Percentiles rank a stretch among this genome's conserved stretches.
Conservation (phyloP, 768 basidiomycete species). For the Exsudoporus frostii region DNA sequence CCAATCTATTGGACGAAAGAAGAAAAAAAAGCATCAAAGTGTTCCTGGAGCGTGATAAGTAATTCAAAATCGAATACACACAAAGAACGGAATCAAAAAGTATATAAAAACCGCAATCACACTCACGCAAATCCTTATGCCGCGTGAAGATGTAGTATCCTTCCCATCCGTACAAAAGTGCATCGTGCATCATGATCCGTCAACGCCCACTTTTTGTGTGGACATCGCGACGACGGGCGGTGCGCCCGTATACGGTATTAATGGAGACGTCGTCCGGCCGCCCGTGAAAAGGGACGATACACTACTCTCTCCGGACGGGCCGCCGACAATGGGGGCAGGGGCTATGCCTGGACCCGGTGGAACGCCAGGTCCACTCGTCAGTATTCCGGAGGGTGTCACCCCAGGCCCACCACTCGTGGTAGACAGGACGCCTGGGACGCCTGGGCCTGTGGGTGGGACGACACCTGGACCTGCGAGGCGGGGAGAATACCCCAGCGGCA, state of each 20-base stretch:
- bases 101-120: background rate
- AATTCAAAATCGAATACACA: background rate
- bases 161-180: background rate
- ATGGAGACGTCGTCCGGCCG: conserved; percentile 22
- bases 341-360: conserved; percentile 29
- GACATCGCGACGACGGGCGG: conserved; percentile 4
- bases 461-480: conserved; percentile 31
- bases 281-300: conserved; percentile 9
- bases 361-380: conserved; percentile 30
- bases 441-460: conserved; percentile 26
- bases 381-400: conserved; percentile 23
- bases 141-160: background rate
- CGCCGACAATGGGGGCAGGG: conserved; percentile 14
- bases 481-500: conserved; percentile 27
- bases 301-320: conserved; percentile 8
- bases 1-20: conserved; percentile 2
- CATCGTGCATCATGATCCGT: conserved; percentile 17
- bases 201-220: conserved; percentile 19
- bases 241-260: conserved; percentile 19
- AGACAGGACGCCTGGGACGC: conserved; percentile 26
- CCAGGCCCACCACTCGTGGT: conserved; percentile 14
- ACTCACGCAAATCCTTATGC: background rate
- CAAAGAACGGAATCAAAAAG: background rate
- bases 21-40: conserved; percentile 1
- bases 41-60: background rate